These are phyloP conservation scores for Solanum pennellii DNA, from an alignment of 257 asterid species.

Conservation along the genomic window DNA sequence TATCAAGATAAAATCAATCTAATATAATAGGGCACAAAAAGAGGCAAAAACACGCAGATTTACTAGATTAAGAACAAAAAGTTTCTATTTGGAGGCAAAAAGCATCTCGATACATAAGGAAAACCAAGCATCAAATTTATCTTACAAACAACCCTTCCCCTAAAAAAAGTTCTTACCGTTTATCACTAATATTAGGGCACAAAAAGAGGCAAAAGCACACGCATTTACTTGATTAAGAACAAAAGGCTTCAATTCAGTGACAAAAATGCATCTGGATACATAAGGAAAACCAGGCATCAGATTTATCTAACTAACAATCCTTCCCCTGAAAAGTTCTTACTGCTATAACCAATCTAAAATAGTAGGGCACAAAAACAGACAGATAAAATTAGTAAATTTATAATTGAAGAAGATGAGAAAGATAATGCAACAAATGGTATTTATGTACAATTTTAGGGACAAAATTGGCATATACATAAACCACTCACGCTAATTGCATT, in stretches of 20 bases:
- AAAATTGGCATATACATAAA: neutral
- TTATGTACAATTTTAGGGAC: neutral
- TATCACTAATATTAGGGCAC: neutral
- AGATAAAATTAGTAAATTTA: neutral
- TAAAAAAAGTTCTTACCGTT: neutral
- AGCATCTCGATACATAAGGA: neutral
- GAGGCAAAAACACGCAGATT: too few species aligned
- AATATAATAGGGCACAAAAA: too few species aligned
- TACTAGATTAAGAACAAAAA: too few species aligned
- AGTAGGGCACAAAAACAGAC: neutral
- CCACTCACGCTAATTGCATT: neutral
- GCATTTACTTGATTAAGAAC: neutral
- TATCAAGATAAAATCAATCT: too few species aligned
- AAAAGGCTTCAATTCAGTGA: neutral
- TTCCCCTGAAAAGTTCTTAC: neutral
- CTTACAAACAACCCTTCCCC: neutral
- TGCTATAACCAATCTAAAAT: neutral
- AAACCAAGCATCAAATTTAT: neutral
- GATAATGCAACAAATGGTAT: neutral
- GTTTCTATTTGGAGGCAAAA: neutral
- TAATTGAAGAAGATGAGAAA: neutral
- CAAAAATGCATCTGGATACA: neutral
- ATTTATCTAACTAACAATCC: neutral
- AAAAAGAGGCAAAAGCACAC: neutral
- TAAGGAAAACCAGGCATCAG: neutral